Conservation (phyloP, 805 yeast species). For the baker's yeast (Saccharomyces cerevisiae) region DNA sequence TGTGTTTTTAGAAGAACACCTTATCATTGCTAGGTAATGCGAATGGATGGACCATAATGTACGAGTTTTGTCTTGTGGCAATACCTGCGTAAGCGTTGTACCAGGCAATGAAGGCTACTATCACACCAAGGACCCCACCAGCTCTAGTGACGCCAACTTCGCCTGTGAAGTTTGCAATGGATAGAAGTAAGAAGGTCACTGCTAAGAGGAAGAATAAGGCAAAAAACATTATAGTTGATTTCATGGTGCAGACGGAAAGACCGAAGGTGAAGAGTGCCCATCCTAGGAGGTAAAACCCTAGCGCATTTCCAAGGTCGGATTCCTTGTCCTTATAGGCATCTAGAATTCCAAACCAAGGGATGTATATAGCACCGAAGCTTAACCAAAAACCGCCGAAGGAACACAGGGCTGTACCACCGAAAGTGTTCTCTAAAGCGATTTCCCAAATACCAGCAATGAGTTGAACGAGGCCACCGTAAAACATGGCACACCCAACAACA, state of each 20-base stretch:
- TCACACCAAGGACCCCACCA: conserved; percentile 54
- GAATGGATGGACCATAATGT: conserved; percentile 22
- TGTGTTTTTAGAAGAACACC: conserved; percentile 2
- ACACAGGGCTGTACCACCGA: conserved; percentile 52
- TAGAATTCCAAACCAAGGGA: conserved; percentile 49
- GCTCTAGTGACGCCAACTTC: conserved; percentile 36
- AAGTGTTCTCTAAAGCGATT: conserved; percentile 51
- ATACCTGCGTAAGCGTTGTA: conserved; percentile 61
- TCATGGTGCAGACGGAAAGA: conserved; percentile 42
- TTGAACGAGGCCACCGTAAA: conserved; percentile 55
- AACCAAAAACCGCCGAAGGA: conserved; percentile 65
- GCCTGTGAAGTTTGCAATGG: conserved; percentile 41
- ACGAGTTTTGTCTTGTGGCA: conserved; percentile 51
- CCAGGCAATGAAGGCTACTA: conserved; percentile 52
- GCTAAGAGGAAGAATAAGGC: conserved; percentile 43
- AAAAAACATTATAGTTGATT: conserved; percentile 56
- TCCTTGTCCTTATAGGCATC: conserved; percentile 39
- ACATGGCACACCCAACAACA: conserved; percentile 46
- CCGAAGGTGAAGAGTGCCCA: conserved; percentile 53
- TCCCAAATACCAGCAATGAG: conserved; percentile 60
- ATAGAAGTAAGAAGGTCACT: conserved; percentile 45
- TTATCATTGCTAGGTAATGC: conserved; percentile 23
- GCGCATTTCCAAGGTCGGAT: conserved; percentile 35
- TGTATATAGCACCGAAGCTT: conserved; percentile 47
- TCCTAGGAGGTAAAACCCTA: conserved; percentile 50